Evolutionary conservation across 1,284 basidiomycete species (phyloP), one percentile per base, ranked within the genome.

Genomic region (Malassezia obtusa): DNA sequence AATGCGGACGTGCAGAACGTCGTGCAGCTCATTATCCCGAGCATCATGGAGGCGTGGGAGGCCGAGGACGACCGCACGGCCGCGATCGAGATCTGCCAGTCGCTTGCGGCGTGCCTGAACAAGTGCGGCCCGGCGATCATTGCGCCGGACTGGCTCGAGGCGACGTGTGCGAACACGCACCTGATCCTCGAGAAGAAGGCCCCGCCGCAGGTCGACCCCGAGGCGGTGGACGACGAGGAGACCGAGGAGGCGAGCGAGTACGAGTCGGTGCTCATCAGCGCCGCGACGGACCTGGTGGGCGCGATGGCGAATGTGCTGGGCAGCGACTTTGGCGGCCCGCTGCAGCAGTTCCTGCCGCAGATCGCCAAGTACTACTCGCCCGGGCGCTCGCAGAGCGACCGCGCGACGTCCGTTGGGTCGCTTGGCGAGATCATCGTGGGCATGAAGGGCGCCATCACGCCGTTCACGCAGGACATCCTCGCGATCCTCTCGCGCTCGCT

Each of bases 11-110:
- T 96, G 58, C 84, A 83, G 70, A 84, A 89, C 65, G 81, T 98
- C 40, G 83, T 89, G 57, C 80, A 81, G 25, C 84, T 86, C 62
- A 81, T 85, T 48, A 76, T 96, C 41, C 82, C 81, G 9, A 80
- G 83, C 40, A 80, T 98, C 38, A 76, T 96, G 62, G 87, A 90
- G 58, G 84, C 90, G 80, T 95, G 89, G 78, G 84, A 87, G 73
- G 83, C 84, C 9, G 92, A 98, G 77, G 94, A 99, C 71, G 91
- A 96, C 79, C 91, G 94, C 79, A 82, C 83, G 57, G 89, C 94
- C 56, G 88, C 86, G 39, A 84, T 89, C 54, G 79, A 84, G 47
- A 79, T 94, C 33, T 92, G 89, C 75, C 81, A 87, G 62, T 84
- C 85, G 60, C 80, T 95, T 49, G 86, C 87, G 14, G 88, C 92